phyloP scores from a whole-genome alignment of 352 stramenopile species.

The Phytopythium ostracodes region DNA sequence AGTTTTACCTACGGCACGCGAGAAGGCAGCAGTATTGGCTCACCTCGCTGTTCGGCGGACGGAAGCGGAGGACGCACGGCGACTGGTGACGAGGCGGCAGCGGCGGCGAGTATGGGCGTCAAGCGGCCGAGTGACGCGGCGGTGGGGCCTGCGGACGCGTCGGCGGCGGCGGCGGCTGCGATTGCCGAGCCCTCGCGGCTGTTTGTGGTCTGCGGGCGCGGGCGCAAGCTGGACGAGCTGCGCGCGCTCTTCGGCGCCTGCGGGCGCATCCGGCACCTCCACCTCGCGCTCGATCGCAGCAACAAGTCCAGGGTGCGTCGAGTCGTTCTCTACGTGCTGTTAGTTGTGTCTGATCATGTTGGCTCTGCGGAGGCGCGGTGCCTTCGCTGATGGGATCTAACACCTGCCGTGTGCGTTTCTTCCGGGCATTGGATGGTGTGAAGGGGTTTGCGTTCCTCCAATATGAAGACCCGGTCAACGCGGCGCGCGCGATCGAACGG shows the following conservation, averaged over 20 bases:
- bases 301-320: constrained; percentile 70
- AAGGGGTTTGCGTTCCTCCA: constrained; percentile 80
- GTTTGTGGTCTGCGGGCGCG: constrained; percentile 72
- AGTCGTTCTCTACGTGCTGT: too few species aligned
- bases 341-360: too few species aligned
- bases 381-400: background rate
- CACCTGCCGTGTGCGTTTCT: too few species aligned
- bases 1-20: background rate
- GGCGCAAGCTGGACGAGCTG: constrained; percentile 60
- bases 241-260: constrained; percentile 52
- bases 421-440: too few species aligned
- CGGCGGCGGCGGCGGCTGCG: background rate
- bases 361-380: too few species aligned
- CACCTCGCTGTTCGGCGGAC: too few species aligned
- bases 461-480: constrained; percentile 49
- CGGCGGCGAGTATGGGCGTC: background rate
- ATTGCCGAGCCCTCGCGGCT: constrained; percentile 30
- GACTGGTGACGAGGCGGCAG: background rate
- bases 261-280: constrained; percentile 58
- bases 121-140: constrained; percentile 9
- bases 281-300: constrained; percentile 70
- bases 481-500: constrained; percentile 47
- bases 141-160: background rate
- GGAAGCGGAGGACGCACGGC: background rate
- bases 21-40: too few species aligned